phyloP scores from a whole-genome alignment of 192 early-diverging fungal species.

The Coemansia guatemalensis region DNA sequence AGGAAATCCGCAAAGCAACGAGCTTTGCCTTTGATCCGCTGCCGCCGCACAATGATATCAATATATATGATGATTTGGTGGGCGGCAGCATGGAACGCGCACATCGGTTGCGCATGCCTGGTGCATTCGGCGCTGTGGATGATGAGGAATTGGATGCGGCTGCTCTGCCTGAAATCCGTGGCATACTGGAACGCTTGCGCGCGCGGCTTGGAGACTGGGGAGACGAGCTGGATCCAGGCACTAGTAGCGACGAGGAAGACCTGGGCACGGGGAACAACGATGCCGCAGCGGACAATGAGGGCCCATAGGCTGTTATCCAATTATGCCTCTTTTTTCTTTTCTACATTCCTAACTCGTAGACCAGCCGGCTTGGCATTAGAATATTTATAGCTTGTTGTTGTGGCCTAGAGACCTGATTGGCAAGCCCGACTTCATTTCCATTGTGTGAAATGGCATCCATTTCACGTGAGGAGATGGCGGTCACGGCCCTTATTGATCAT shows the following conservation, averaged over 20 bases:
- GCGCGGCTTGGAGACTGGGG: constrained; percentile 5
- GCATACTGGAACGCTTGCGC: constrained; percentile 19
- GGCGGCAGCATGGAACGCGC: constrained; percentile 1
- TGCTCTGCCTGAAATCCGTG: constrained; percentile 12
- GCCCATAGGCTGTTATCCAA: neutral
- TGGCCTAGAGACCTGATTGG: too few species aligned
- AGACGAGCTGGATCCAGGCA: constrained; percentile 21
- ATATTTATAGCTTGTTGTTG: too few species aligned
- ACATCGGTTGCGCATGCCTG: constrained; percentile 23
- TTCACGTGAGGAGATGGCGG: too few species aligned
- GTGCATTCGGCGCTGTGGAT: constrained; percentile 17
- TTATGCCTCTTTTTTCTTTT: neutral
- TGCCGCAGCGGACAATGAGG: constrained; percentile 3
- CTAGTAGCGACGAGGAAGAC: constrained; percentile 34
- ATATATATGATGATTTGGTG: constrained; percentile 35
- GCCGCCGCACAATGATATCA: constrained; percentile 41
- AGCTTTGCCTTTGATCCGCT: constrained; percentile 51
- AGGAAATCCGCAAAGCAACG: constrained; percentile 22
- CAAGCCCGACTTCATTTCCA: too few species aligned
- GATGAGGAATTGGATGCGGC: constrained; percentile 15
- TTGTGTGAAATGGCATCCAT: too few species aligned
- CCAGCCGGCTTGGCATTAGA: too few species aligned
- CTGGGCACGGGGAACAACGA: neutral
- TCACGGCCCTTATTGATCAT: too few species aligned
- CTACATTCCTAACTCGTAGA: neutral